Evolutionary conservation across 768 basidiomycete species (phyloP).

Genomic region (Pilatotrama ljubarskyi): DNA sequence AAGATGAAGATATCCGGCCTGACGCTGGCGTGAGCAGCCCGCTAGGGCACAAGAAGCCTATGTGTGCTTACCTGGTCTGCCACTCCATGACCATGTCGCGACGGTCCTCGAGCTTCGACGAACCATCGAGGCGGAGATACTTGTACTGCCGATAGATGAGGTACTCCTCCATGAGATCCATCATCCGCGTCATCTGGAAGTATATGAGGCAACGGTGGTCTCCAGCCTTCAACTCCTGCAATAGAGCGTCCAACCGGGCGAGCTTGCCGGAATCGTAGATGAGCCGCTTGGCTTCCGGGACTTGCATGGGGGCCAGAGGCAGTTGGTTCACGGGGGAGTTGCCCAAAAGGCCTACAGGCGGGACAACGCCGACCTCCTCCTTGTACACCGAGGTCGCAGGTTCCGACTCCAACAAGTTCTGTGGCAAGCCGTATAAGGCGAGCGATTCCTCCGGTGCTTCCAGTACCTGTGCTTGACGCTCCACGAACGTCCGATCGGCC

Average conservation of each 20-base stretch:
- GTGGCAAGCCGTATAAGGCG: conserved; percentile 83
- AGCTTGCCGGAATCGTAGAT: conserved; percentile 97
- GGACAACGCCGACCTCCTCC: conserved; percentile 55
- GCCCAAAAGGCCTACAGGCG: conserved; percentile 66
- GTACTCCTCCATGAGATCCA: conserved; percentile 99
- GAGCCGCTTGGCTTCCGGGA: conserved; percentile 92
- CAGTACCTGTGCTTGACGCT: conserved; percentile 57
- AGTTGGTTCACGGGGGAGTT: conserved; percentile 70
- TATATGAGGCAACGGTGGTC: conserved; percentile 95
- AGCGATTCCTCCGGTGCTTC: conserved; percentile 76
- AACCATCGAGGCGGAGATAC: conserved; percentile 90
- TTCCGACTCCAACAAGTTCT: conserved; percentile 59
- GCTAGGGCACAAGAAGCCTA: no score
- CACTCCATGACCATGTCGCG: conserved; percentile 99
- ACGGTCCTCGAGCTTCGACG: conserved; percentile 92
- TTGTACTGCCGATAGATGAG: conserved; percentile 96
- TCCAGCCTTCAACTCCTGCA: conserved; percentile 88
- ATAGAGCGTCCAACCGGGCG: conserved; percentile 82
- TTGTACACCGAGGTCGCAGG: conserved; percentile 49
- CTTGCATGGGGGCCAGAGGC: conserved; percentile 81
- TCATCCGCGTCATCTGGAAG: conserved; percentile 99
- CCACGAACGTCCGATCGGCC: conserved; percentile 76
- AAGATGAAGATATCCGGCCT: conserved; percentile 90
- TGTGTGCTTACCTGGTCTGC: conserved; percentile 80
- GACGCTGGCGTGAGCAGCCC: neutral